A percentile compares a stretch with the other conserved stretches of the same genome.
Conservation (phyloP, 2,329 filamentous ascomycete genomes). For the Bipolaris victoriae region DNA sequence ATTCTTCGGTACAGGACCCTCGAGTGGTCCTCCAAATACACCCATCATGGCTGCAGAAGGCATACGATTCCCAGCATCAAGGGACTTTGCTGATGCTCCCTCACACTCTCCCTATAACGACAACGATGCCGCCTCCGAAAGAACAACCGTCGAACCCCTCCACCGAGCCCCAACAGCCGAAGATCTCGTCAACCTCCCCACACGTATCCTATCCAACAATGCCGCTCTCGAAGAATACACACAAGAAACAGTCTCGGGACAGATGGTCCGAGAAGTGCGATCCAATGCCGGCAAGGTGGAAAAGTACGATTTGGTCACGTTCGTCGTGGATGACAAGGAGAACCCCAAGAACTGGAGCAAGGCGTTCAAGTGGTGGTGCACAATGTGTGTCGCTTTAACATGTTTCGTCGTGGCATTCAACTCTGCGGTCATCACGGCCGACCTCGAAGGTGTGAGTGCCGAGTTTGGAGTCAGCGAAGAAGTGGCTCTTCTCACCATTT, state of each 20-base stretch:
- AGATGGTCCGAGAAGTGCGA: constrained; percentile 62
- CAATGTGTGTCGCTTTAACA: constrained; percentile 75
- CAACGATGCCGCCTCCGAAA: constrained; percentile 25
- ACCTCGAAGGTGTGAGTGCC: constrained; percentile 67
- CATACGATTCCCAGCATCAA: constrained; percentile 14
- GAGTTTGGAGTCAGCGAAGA: constrained; percentile 74
- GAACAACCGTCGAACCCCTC: constrained; percentile 19
- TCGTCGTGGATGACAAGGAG: constrained; percentile 71
- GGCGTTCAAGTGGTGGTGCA: constrained; percentile 75
- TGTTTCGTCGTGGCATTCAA: constrained; percentile 57
- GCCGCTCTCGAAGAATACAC: constrained; percentile 68
- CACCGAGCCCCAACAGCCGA: constrained; percentile 36
- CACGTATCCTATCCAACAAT: constrained; percentile 66
- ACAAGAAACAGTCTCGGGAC: constrained; percentile 65
- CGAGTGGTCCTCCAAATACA: not conserved
- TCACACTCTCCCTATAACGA: constrained; percentile 8
- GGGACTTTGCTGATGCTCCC: constrained; percentile 21
- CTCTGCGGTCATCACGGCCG: constrained; percentile 79
- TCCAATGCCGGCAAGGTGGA: constrained; percentile 62
- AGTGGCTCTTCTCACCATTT: constrained; percentile 73
- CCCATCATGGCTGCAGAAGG: constrained; percentile 26
- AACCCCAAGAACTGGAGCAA: constrained; percentile 90
- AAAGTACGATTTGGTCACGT: constrained; percentile 70
- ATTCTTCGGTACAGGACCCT: not conserved
- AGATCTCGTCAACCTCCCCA: constrained; percentile 65